Evolutionary conservation across 192 early-diverging fungal species (phyloP), one percentile per base, ranked within the genome.

Genomic region (Entophlyctis luteolus): DNA sequence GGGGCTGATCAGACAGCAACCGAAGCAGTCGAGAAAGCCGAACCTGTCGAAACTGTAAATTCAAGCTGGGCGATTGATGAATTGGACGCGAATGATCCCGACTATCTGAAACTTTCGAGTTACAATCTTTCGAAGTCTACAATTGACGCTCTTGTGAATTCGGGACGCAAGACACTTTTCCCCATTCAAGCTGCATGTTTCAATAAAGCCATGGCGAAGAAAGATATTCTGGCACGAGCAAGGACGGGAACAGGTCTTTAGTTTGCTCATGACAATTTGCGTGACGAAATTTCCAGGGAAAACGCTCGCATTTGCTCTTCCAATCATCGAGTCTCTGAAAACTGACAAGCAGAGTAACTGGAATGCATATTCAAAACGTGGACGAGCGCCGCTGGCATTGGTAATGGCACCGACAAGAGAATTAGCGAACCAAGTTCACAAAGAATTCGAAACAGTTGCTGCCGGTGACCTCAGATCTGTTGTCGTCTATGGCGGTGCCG

Each of bases 171-270:
- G 23, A 77, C 87, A 4, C 81, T 98, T 22, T 98, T 98, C 75
- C 93, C 93, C 10, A 98, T 98, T 48, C 95, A 98, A 76, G 93
- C 94, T 31, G 91, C 89, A 57, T 92, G 91, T 6, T 85, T 88
- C 62, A 71, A 86, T 46, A 76, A 76, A 20, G 87, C 92, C 66
- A 67, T 79, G 67, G 87, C 89, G 39, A 90, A 90, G 62, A 80
- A 89, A 48, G 90, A 92, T 65, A 67, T 92, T 23, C 75, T 92
- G 20, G 90, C 84, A 47, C 55, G 77, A 3, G 77, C 77, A 8
- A 31, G 77, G 20, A 78, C 89, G 6, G 90, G 90, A 56, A 91
- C 89, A 1, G 89, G 89, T n/a, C n/a, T n/a, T n/a, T n/a, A n/a
- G n/a, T n/a, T n/a, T n/a, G n/a, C n/a, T n/a, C 56, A 91, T 91